Conservation (phyloP, 2,329 filamentous ascomycete species). For the Sporothrix sp. region DNA sequence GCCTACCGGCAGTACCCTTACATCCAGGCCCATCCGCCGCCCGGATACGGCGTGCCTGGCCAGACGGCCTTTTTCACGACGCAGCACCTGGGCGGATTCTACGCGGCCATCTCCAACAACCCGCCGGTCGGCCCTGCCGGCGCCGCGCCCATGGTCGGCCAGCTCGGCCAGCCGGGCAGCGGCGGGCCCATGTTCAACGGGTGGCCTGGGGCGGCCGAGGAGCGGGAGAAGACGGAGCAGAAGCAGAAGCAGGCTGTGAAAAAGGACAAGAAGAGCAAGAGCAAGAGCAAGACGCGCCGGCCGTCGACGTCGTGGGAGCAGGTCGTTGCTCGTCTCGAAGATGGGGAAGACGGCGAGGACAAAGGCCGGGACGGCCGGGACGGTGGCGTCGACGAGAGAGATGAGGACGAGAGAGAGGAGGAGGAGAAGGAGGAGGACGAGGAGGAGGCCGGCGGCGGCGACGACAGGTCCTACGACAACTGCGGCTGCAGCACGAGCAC, state of each 20-base stretch:
- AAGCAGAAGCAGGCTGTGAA: neutral
- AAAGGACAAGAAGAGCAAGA: neutral
- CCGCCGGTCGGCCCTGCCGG: neutral
- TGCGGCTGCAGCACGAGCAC: neutral
- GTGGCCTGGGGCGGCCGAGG: constrained; percentile 8
- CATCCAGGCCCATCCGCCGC: neutral
- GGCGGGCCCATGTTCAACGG: constrained; percentile 2
- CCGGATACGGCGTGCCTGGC: neutral
- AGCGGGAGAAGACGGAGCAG: neutral
- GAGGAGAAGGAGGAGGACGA: neutral
- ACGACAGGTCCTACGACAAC: neutral
- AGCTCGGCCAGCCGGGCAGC: neutral
- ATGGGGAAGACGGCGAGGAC: neutral
- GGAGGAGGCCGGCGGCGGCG: too few species aligned
- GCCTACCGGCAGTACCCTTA: neutral
- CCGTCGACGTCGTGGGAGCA: constrained; percentile 1
- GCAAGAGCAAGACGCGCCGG: neutral
- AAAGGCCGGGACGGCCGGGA: neutral
- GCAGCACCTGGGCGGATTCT: constrained; percentile 7
- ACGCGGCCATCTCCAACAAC: constrained; percentile 6
- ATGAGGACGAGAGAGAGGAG: neutral
- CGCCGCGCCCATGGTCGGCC: neutral
- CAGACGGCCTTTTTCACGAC: constrained; percentile 7
- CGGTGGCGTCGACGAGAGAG: neutral
- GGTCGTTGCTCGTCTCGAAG: neutral